Percentiles rank a stretch among this genome's conserved stretches.
These are phyloP conservation scores for Candida glucosophila DNA, from an alignment of 1,139 yeast genomes.

Conservation along the genomic window DNA sequence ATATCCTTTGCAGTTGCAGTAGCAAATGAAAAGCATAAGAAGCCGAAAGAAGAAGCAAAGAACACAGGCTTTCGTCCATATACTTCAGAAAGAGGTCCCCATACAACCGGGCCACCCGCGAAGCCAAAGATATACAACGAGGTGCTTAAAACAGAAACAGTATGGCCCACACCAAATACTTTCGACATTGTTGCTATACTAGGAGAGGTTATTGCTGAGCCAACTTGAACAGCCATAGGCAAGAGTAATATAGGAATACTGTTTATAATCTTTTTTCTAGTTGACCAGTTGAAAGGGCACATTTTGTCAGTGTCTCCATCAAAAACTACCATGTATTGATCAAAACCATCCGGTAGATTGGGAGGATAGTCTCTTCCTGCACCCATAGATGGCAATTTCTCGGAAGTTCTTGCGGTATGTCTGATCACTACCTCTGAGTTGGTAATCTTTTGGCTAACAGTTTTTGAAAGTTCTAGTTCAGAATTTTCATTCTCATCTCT, in stretches of 20 bases:
- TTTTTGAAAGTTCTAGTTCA: background rate
- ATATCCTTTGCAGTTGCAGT: slow-evolving; percentile 30
- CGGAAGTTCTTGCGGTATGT: background rate
- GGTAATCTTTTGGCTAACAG: slow-evolving; percentile 1
- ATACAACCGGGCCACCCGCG: slow-evolving; percentile 35
- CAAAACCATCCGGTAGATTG: slow-evolving; percentile 37
- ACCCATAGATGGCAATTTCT: slow-evolving; percentile 30
- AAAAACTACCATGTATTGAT: slow-evolving; percentile 45
- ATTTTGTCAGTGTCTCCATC: slow-evolving; percentile 55
- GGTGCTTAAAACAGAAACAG: slow-evolving; percentile 31
- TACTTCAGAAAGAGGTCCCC: slow-evolving; percentile 36
- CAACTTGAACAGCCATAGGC: slow-evolving; percentile 34
- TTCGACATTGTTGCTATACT: slow-evolving; percentile 15
- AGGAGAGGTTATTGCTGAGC: slow-evolving; percentile 56
- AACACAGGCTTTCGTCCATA: slow-evolving; percentile 28
- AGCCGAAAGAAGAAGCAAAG: slow-evolving; percentile 21
- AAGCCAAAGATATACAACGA: slow-evolving; percentile 37
- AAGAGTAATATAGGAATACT: slow-evolving; percentile 29
- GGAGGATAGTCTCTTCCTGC: slow-evolving; percentile 48
- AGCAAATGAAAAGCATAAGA: slow-evolving; percentile 28
- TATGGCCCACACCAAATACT: slow-evolving; percentile 23
- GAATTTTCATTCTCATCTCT: slow-evolving; percentile 1
- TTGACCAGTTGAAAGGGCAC: slow-evolving; percentile 57
- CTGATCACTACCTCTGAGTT: background rate
- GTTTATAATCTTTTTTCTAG: slow-evolving; percentile 27